Conservation (phyloP, 106 monocot species). For the Ottelia alismoides region DNA sequence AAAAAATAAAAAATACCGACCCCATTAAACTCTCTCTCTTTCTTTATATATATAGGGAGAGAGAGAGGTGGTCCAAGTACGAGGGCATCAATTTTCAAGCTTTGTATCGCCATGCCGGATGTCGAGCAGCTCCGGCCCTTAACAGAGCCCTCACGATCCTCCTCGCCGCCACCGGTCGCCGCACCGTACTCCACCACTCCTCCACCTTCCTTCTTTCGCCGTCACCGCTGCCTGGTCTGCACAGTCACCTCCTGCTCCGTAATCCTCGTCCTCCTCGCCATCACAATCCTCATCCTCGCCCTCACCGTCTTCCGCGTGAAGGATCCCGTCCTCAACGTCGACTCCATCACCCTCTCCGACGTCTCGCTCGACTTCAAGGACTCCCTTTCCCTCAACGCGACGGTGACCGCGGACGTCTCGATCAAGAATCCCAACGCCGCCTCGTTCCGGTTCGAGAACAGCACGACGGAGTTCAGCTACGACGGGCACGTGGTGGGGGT, state of each 20-base stretch:
- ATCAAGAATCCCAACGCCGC: conserved; percentile 72
- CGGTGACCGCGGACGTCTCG: conserved; percentile 51
- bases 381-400: conserved; percentile 28
- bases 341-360: conserved; percentile 18
- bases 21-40: too few relatives aligned
- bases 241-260: conserved; percentile 36
- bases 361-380: background rate
- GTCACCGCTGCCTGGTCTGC: conserved; percentile 24
- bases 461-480: conserved; percentile 61
- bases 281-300: conserved; percentile 47
- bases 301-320: conserved; percentile 54
- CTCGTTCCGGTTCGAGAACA: conserved; percentile 50
- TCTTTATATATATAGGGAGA: too few relatives aligned
- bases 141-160: too few relatives aligned
- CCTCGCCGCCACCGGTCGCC: too few relatives aligned
- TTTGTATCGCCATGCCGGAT: too few relatives aligned
- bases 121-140: too few relatives aligned
- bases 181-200: too few relatives aligned
- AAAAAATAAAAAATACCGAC: too few relatives aligned
- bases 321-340: conserved; percentile 46
- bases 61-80: too few relatives aligned
- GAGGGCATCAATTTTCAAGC: too few relatives aligned
- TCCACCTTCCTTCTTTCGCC: too few relatives aligned
- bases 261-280: conserved; percentile 25
- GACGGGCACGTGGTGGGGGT: conserved; percentile 31